Evolutionary conservation across 108 stramenopile species (phyloP), one percentile per base, ranked within the genome.

Genomic region (Stephanodiscus minutulus): DNA sequence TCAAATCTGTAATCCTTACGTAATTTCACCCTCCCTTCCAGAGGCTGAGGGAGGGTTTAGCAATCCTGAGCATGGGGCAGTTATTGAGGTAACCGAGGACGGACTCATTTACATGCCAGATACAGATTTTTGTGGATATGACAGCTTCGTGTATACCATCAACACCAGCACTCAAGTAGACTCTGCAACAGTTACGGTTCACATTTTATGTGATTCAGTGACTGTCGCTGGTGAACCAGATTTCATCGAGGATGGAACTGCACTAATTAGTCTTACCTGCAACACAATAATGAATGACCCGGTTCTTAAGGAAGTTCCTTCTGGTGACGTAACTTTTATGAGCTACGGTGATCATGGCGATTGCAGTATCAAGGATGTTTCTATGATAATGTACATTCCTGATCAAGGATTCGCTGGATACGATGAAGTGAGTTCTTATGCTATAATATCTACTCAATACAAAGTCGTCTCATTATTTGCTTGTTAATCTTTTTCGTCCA

Each of bases 21-120:
- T 3, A 27, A 11, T 36, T 58, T 36, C 17, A 2, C 12, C 4
- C 59, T 60, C 22, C 37, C n/a, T 6, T 21, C 1, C 36, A 60
- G 59, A 60, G 33, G 33, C 59, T 21, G 59, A n/a, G 1, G 59
- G 59, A n/a, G 59, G 28, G 4, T 60, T 41, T 39, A 35, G 59
- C 17, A 22, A 37, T 60, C 59, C 59, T 18, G 39, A 35, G 35
- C 59, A 60, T 21, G 59, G 59, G 7, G 36, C n/a, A 41, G 18
- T 60, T 22, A 21, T 41, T 35, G 59, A 60, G 11, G 5, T 39
- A 5, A 60, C 59, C 35, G 59, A 60, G 59, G 35, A 60, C 20
- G 59, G 59, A 21, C 29, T 60, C 35, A 35, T 60, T 43, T 60
- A 60, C 59, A 35, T 21, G 59, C 59, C 59, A 60, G 59, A 60